phyloP scores from a whole-genome alignment of 768 basidiomycete species.

The Kwoniella sp. region DNA sequence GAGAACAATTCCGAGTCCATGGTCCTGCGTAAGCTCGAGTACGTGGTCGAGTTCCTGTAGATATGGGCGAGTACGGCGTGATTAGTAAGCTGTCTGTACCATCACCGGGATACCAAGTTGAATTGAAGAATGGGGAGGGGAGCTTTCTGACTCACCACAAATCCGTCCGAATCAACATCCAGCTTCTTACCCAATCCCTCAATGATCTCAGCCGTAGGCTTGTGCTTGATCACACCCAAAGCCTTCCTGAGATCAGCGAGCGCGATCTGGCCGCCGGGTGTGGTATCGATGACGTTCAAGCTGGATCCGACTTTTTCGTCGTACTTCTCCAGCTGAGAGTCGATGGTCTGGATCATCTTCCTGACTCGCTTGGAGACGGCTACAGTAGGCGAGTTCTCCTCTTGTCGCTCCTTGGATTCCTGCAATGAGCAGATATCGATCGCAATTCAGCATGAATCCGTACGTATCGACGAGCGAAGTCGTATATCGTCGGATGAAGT shows the following conservation, averaged over 20 bases:
- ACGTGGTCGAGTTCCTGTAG: conserved; percentile 76
- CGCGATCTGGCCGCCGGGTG: conserved; percentile 72
- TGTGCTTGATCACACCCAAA: conserved; percentile 88
- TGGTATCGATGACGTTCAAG: conserved; percentile 57
- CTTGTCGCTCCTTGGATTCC: conserved; percentile 56
- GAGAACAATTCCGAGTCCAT: conserved; percentile 80
- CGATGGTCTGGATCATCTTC: conserved; percentile 92
- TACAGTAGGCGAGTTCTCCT: conserved; percentile 60
- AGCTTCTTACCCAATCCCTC: conserved; percentile 86
- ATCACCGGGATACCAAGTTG: neutral
- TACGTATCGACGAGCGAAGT: too few species aligned
- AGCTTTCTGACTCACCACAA: conserved; percentile 69
- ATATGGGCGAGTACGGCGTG: conserved; percentile 10
- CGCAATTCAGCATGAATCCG: neutral
- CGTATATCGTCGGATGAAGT: too few species aligned
- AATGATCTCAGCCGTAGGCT: conserved; percentile 84
- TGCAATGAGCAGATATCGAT: conserved; percentile 18
- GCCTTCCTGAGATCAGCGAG: conserved; percentile 87
- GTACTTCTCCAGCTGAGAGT: conserved; percentile 86
- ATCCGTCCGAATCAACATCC: conserved; percentile 94
- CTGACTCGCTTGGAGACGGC: conserved; percentile 95
- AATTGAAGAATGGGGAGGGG: neutral
- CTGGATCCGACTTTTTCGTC: conserved; percentile 66
- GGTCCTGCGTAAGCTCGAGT: conserved; percentile 80
- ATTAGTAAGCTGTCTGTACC: too few species aligned